phyloP scores from a whole-genome alignment of 2,329 filamentous ascomycete genomes.

The Pyrenophora graminea region DNA sequence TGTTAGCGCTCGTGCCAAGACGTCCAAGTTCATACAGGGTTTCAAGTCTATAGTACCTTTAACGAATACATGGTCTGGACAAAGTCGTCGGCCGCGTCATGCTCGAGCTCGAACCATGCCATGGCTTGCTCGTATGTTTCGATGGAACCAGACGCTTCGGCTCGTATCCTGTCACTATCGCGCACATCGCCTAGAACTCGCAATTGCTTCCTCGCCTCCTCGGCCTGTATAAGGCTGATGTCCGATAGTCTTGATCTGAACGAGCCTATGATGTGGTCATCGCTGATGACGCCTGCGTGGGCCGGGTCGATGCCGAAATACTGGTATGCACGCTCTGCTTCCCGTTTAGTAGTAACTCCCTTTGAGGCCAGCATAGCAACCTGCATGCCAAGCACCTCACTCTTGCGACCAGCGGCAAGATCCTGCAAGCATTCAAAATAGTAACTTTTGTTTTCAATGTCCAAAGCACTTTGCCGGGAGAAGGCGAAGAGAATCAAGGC shows the following conservation, averaged over 20 bases:
- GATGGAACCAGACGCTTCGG: slow-evolving; percentile 62
- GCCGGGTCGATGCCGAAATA: slow-evolving; percentile 59
- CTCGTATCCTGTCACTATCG: slow-evolving; percentile 61
- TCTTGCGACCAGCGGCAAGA: slow-evolving; percentile 61
- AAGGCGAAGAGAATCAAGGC: slow-evolving; percentile 65
- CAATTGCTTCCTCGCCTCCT: slow-evolving; percentile 61
- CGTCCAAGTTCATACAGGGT: not conserved
- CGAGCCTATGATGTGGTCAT: slow-evolving; percentile 64
- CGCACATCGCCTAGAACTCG: slow-evolving; percentile 64
- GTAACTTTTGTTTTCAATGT: slow-evolving; percentile 59
- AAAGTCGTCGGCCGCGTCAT: slow-evolving; percentile 59
- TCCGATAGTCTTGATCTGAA: slow-evolving; percentile 65
- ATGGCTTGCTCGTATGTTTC: slow-evolving; percentile 68
- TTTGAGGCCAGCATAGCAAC: slow-evolving; percentile 62
- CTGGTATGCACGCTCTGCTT: slow-evolving; percentile 62
- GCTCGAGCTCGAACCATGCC: slow-evolving; percentile 60
- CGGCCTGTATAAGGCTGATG: slow-evolving; percentile 57
- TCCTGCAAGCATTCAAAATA: slow-evolving; percentile 69
- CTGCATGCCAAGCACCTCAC: slow-evolving; percentile 61
- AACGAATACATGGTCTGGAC: slow-evolving; percentile 61
- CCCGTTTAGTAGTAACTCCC: slow-evolving; percentile 61
- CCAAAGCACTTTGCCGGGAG: slow-evolving; percentile 61
- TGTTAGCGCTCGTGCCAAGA: slow-evolving; percentile 10
- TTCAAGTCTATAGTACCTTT: slow-evolving; percentile 51
- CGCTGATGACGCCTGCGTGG: slow-evolving; percentile 51